Evolutionary conservation across 305 asterid genomes (phyloP).

Genomic region (Salvia sclarea): DNA sequence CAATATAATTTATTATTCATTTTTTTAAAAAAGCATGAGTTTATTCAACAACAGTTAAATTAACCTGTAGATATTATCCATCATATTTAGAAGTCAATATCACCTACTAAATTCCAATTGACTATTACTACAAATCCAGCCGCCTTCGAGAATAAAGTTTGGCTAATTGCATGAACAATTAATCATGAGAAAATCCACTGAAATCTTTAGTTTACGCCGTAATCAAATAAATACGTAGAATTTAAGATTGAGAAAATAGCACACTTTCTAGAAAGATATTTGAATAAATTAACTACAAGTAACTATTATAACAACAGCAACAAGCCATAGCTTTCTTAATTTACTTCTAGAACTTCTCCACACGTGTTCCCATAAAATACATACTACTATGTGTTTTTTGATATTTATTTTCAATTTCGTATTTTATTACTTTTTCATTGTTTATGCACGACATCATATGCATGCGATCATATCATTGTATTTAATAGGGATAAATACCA

Average conservation of each 20-base stretch:
- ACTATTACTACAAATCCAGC: neutral
- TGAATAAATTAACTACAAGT: neutral
- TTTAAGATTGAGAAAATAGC: neutral
- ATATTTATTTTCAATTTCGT: no score
- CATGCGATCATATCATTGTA: no score
- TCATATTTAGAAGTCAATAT: neutral
- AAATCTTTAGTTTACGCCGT: neutral
- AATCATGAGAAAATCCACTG: neutral
- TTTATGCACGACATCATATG: no score
- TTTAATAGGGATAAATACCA: no score
- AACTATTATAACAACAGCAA: neutral
- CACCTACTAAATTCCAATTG: neutral
- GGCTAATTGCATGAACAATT: constrained; percentile 3
- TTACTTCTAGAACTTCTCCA: neutral
- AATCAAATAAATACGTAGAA: neutral
- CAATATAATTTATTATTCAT: no score
- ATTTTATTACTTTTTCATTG: no score
- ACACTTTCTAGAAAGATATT: constrained; percentile 18
- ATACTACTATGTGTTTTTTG: no score
- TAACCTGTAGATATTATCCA: neutral
- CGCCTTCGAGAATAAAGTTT: constrained; percentile 19
- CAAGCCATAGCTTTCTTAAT: neutral
- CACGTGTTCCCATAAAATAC: neutral
- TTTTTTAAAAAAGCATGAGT: no score
- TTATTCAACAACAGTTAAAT: no score